These are phyloP conservation scores for Neopestalotiopsis sp. DNA, from an alignment of 2,329 filamentous ascomycete genomes.

Conservation along the genomic window DNA sequence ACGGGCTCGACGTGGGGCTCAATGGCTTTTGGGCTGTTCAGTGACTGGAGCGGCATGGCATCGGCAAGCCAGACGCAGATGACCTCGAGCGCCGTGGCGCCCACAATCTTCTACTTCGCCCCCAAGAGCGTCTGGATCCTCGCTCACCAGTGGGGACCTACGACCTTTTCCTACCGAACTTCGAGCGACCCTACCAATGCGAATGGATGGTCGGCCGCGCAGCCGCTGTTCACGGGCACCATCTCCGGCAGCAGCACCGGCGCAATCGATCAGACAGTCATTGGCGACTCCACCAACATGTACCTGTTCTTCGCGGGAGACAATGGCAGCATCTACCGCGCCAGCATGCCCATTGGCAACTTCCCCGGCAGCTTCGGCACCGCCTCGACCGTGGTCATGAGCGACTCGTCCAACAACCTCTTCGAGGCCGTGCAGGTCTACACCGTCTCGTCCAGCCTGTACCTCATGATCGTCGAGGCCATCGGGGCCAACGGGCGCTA, in stretches of 20 bases:
- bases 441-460: constrained; percentile 58
- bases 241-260: constrained; percentile 58
- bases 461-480: constrained; percentile 73
- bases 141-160: constrained; percentile 68
- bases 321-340: constrained; percentile 70
- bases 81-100: constrained; percentile 56
- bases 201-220: constrained; percentile 60
- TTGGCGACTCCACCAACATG: constrained; percentile 66
- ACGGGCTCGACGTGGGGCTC: constrained; percentile 55
- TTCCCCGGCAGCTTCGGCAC: constrained; percentile 68
- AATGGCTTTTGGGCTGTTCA: constrained; percentile 62
- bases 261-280: constrained; percentile 67
- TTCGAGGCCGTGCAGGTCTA: constrained; percentile 74
- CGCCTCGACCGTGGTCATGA: constrained; percentile 53
- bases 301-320: constrained; percentile 73
- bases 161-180: constrained; percentile 65
- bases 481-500: constrained; percentile 63
- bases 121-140: constrained; percentile 70
- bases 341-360: constrained; percentile 65
- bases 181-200: constrained; percentile 61
- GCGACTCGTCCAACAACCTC: constrained; percentile 59
- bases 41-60: constrained; percentile 57
- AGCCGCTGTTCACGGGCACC: constrained; percentile 62
- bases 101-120: constrained; percentile 66
- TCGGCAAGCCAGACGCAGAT: constrained; percentile 59